A percentile compares a stretch with the other conserved stretches of the same genome.
phyloP scores from a whole-genome alignment of 2,329 filamentous ascomycete species.

The Stachybotrys chlorohalonatus region DNA sequence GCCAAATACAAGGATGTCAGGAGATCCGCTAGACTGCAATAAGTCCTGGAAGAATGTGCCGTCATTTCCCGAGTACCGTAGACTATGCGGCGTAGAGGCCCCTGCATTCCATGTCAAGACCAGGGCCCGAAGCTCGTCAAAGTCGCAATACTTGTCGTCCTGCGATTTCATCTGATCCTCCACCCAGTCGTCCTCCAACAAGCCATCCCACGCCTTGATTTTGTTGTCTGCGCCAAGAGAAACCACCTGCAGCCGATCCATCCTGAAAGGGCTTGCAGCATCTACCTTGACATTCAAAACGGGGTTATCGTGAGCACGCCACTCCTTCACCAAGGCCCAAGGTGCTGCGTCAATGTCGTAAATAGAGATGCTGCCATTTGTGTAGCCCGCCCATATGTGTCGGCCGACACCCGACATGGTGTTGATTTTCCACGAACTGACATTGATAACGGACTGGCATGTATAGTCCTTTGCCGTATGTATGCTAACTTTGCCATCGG shows the following conservation, averaged over 20 bases:
- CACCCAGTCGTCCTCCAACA: slow-evolving; percentile 91
- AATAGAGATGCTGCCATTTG: slow-evolving; percentile 86
- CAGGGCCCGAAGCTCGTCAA: slow-evolving; percentile 69
- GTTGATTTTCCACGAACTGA: slow-evolving; percentile 94
- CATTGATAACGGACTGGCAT: slow-evolving; percentile 71
- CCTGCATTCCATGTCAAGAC: slow-evolving; percentile 97
- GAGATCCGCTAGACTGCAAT: slow-evolving; percentile 64
- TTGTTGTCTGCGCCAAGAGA: slow-evolving; percentile 83
- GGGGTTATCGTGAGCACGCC: slow-evolving; percentile 81
- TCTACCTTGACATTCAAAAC: slow-evolving; percentile 73
- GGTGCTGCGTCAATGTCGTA: slow-evolving; percentile 79
- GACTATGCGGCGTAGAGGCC: slow-evolving; percentile 79
- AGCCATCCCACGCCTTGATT: slow-evolving; percentile 81
- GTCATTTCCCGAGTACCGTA: slow-evolving; percentile 63
- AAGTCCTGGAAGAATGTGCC: slow-evolving; percentile 73
- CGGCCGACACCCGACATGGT: slow-evolving; percentile 71
- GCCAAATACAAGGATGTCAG: slow-evolving; percentile 89
- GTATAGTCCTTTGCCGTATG: slow-evolving; percentile 71
- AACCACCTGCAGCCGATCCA: slow-evolving; percentile 76
- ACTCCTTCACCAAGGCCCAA: slow-evolving; percentile 89
- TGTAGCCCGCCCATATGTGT: slow-evolving; percentile 88
- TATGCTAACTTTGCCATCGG: slow-evolving; percentile 89
- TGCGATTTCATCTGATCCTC: slow-evolving; percentile 79
- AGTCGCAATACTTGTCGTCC: slow-evolving; percentile 76
- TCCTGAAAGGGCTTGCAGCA: slow-evolving; percentile 71